Conservation (phyloP, 1,284 basidiomycete species). For the Porodaedalea pini region DNA sequence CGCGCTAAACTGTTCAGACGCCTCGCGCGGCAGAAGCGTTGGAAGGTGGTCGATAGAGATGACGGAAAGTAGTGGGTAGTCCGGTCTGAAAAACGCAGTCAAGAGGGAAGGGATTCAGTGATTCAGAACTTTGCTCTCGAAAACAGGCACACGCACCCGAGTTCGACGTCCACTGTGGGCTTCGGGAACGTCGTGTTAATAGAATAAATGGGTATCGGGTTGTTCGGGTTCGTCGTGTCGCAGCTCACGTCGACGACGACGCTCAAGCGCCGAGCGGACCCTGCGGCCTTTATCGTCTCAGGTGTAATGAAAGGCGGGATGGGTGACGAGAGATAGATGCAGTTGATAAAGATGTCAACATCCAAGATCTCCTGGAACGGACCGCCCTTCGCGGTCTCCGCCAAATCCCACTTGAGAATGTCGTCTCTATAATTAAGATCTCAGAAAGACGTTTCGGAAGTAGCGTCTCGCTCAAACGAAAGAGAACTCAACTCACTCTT, state of each 20-base stretch:
- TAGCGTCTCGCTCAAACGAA: not conserved
- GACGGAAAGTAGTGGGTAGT: constrained; percentile 70
- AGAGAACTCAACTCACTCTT: constrained; percentile 56
- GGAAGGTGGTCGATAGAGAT: constrained; percentile 98
- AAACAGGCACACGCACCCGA: constrained; percentile 51
- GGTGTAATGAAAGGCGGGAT: constrained; percentile 88
- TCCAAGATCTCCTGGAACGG: constrained; percentile 96
- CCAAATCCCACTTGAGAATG: constrained; percentile 97
- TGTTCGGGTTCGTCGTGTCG: constrained; percentile 98
- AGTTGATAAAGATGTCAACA: constrained; percentile 99
- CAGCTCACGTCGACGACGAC: constrained; percentile 98
- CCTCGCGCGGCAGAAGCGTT: constrained; percentile 92
- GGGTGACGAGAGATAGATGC: constrained; percentile 91
- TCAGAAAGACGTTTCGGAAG: too few relatives aligned
- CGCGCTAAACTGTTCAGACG: constrained; percentile 92
- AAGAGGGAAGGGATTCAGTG: too few relatives aligned
- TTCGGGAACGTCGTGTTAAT: constrained; percentile 95
- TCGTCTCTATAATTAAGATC: constrained; percentile 71
- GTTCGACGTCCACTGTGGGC: constrained; percentile 87
- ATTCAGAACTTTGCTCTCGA: too few relatives aligned
- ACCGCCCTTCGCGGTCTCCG: constrained; percentile 95
- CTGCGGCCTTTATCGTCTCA: constrained; percentile 74
- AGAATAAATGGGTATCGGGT: constrained; percentile 94
- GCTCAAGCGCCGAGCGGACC: constrained; percentile 65
- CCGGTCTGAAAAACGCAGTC: constrained; percentile 39